Evolutionary conservation across 2,329 filamentous ascomycete genomes (phyloP).

Genomic region (Penicillium sp.): DNA sequence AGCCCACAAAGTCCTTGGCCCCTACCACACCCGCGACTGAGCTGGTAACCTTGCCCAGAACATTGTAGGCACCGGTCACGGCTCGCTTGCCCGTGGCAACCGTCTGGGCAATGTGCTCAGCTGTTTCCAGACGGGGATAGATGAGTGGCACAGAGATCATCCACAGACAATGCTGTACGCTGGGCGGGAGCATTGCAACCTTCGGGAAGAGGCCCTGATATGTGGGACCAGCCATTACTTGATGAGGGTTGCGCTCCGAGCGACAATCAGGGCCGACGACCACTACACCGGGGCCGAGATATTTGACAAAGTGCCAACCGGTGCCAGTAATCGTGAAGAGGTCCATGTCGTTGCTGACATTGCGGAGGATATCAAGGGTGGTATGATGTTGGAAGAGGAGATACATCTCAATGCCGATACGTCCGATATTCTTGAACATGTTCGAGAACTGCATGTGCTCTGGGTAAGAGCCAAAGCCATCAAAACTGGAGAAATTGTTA

Average conservation of each 20-base stretch:
- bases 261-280: slow-evolving; percentile 87
- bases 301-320: slow-evolving; percentile 98
- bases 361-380: slow-evolving; percentile 84
- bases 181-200: slow-evolving; percentile 80
- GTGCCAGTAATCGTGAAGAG: slow-evolving; percentile 96
- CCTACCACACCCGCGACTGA: slow-evolving; percentile 93
- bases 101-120: slow-evolving; percentile 85
- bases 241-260: slow-evolving; percentile 81
- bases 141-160: slow-evolving; percentile 88
- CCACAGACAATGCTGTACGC: slow-evolving; percentile 94
- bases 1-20: slow-evolving; percentile 84
- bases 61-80: slow-evolving; percentile 92
- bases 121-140: slow-evolving; percentile 84
- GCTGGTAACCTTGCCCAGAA: slow-evolving; percentile 89
- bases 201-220: slow-evolving; percentile 98
- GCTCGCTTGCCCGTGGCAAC: slow-evolving; percentile 94
- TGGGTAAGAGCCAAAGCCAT: slow-evolving; percentile 94
- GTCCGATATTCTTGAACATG: slow-evolving; percentile 96
- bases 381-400: slow-evolving; percentile 97
- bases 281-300: slow-evolving; percentile 82
- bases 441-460: slow-evolving; percentile 98
- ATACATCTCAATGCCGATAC: slow-evolving; percentile 96
- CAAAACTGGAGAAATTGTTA: slow-evolving; percentile 59
- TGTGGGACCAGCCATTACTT: slow-evolving; percentile 91
- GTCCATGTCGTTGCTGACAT: slow-evolving; percentile 80